Percentiles rank a stretch among this genome's conserved stretches.
Evolutionary conservation across 208 protist genomes (phyloP).

Genomic region (Porcisia deanei): DNA sequence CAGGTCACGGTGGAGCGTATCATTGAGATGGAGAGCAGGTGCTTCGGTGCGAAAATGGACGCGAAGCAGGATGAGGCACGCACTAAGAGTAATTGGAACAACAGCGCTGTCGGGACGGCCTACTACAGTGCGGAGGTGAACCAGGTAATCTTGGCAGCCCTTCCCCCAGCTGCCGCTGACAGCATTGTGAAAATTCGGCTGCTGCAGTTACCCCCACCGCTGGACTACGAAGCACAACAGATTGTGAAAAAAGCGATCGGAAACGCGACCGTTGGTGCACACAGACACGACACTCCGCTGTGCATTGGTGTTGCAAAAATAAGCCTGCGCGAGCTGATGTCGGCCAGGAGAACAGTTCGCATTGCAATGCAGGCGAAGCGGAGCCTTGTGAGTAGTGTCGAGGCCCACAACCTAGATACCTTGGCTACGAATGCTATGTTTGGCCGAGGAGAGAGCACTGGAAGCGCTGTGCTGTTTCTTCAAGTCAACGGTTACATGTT

Average conservation of each 20-base stretch:
- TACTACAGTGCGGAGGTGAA: slow-evolving; percentile 40
- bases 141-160: slow-evolving; percentile 66
- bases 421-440: slow-evolving; percentile 74
- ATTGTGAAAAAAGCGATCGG: slow-evolving; percentile 12
- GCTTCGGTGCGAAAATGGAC: slow-evolving; percentile 28
- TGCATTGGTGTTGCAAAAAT: slow-evolving; percentile 88
- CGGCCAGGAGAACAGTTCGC: slow-evolving; percentile 55
- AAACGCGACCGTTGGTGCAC: slow-evolving; percentile 13
- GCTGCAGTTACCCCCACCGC: slow-evolving; percentile 65
- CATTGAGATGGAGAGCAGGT: slow-evolving; percentile 65
- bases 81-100: slow-evolving; percentile 55
- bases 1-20: slow-evolving; percentile 78
- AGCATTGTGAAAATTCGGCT: slow-evolving; percentile 81
- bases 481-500: slow-evolving; percentile 74
- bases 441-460: slow-evolving; percentile 61
- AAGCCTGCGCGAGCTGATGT: slow-evolving; percentile 64
- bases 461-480: slow-evolving; percentile 71
- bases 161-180: slow-evolving; percentile 57
- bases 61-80: slow-evolving; percentile 57
- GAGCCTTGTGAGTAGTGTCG: slow-evolving; percentile 51
- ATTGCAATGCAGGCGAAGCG: slow-evolving; percentile 79
- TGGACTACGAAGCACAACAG: slow-evolving; percentile 34
- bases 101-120: slow-evolving; percentile 67
- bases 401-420: slow-evolving; percentile 69
- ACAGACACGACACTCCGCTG: slow-evolving; percentile 45